Evolutionary conservation across 306 rosid genomes (phyloP).

Genomic region (Rosa multiflora): DNA sequence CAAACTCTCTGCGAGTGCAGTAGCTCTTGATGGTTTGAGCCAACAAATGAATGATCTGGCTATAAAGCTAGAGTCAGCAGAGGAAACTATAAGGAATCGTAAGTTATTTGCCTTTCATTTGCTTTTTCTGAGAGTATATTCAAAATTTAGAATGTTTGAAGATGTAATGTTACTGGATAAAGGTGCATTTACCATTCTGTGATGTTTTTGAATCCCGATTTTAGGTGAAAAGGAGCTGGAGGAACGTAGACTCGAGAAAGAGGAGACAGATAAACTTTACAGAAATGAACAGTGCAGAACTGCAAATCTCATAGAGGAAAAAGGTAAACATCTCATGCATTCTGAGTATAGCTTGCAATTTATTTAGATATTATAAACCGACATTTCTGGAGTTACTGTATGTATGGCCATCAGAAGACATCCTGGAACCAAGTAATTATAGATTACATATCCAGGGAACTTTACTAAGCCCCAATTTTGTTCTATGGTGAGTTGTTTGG

Average conservation of each 20-base stretch:
- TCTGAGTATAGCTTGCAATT: constrained; percentile 12
- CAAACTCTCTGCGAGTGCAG: constrained; percentile 60
- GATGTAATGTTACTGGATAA: not conserved
- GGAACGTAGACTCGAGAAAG: constrained; percentile 52
- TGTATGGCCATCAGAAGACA: not conserved
- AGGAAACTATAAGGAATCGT: constrained; percentile 63
- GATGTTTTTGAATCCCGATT: constrained; percentile 31
- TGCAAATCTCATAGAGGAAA: constrained; percentile 56
- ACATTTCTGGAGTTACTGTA: not conserved
- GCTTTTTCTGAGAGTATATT: not conserved
- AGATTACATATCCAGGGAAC: constrained; percentile 2
- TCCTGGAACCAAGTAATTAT: not conserved
- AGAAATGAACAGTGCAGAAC: constrained; percentile 54
- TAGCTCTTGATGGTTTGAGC: constrained; percentile 64
- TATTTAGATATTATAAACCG: not conserved
- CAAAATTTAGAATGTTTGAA: not conserved
- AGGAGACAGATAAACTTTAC: constrained; percentile 53
- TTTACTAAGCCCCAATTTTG: not conserved
- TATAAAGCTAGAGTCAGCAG: constrained; percentile 58
- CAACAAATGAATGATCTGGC: constrained; percentile 67
- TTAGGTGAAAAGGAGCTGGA: constrained; percentile 65
- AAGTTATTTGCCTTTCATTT: constrained; percentile 28
- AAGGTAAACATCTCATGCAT: constrained; percentile 44
- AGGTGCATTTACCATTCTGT: not conserved
- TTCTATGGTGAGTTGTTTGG: constrained; percentile 4